A percentile compares a stretch with the other conserved stretches of the same genome.
phyloP scores from a whole-genome alignment of 495 filamentous ascomycete species.

The Clohesyomyces aquaticus region DNA sequence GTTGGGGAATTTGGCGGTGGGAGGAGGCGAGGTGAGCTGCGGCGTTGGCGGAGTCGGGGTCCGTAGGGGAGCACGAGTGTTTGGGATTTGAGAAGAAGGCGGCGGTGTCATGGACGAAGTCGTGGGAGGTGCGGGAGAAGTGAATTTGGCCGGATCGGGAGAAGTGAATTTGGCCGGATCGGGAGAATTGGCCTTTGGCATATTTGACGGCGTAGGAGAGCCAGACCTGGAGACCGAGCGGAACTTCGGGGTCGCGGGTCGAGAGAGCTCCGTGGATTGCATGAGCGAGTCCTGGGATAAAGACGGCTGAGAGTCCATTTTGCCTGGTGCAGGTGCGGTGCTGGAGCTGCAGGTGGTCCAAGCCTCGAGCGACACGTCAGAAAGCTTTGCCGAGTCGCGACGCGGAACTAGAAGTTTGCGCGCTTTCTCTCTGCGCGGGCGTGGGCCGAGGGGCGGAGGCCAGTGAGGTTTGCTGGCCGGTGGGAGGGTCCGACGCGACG shows the following conservation, averaged over 20 bases:
- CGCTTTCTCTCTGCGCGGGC: constrained; percentile 5
- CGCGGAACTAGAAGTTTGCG: constrained; percentile 8
- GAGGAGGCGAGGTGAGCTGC: constrained; percentile 42
- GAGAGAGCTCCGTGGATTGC: constrained; percentile 35
- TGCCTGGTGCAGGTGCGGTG: too few species aligned
- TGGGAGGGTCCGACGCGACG: constrained; percentile 18
- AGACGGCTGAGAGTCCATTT: constrained; percentile 38
- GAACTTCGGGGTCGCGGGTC: constrained; percentile 26
- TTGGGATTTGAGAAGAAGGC: constrained; percentile 38
- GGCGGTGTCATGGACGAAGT: constrained; percentile 43
- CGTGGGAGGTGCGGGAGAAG: constrained; percentile 39
- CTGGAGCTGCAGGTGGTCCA: constrained; percentile 19
- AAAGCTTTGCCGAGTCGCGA: constrained; percentile 20
- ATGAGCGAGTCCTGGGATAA: constrained; percentile 38
- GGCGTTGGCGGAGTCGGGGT: constrained; percentile 41
- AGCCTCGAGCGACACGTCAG: constrained; percentile 40
- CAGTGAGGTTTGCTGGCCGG: constrained; percentile 8
- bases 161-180: constrained; percentile 35
- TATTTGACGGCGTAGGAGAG: constrained; percentile 19
- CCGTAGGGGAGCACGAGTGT: constrained; percentile 21
- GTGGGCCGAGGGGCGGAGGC: background rate
- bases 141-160: constrained; percentile 35
- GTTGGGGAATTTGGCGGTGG: constrained; percentile 33
- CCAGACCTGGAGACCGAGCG: constrained; percentile 18
- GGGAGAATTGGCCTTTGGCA: constrained; percentile 27